phyloP scores from a whole-genome alignment of 371 early-diverging fungal genomes.

The Circinella minor region DNA sequence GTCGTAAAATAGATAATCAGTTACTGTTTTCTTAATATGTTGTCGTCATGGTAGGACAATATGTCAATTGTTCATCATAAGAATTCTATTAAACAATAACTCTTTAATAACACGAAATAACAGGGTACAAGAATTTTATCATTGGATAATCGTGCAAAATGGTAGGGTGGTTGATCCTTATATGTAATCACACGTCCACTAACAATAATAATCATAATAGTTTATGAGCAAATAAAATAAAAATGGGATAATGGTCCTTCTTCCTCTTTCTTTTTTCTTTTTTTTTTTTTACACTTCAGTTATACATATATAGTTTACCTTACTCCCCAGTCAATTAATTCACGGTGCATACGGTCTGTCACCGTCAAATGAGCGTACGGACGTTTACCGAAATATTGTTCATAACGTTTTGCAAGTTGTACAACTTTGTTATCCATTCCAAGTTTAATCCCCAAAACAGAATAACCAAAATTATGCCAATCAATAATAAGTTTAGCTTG shows the following conservation, averaged over 20 bases:
- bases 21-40: too few relatives aligned
- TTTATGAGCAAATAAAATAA: not conserved
- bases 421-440: constrained; percentile 65
- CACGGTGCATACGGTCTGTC: constrained; percentile 82
- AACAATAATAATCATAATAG: constrained; percentile 6
- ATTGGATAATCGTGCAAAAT: constrained; percentile 62
- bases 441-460: constrained; percentile 80
- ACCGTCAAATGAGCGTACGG: constrained; percentile 90
- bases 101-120: too few relatives aligned
- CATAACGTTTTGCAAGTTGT: constrained; percentile 71
- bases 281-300: too few relatives aligned
- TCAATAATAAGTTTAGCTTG: constrained; percentile 83
- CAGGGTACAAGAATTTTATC: constrained; percentile 66
- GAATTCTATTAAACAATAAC: too few relatives aligned
- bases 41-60: too few relatives aligned
- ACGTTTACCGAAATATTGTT: constrained; percentile 67
- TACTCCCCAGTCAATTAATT: constrained; percentile 69
- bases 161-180: constrained; percentile 74
- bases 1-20: too few relatives aligned
- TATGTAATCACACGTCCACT: constrained; percentile 72
- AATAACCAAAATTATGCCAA: constrained; percentile 97
- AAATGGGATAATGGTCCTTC: not conserved
- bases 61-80: too few relatives aligned
- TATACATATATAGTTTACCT: constrained; percentile 29
- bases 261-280: too few relatives aligned